A percentile compares a stretch with the other conserved stretches of the same genome.
phyloP scores from a whole-genome alignment of 768 basidiomycete genomes.

The Gautieria morchelliformis region DNA sequence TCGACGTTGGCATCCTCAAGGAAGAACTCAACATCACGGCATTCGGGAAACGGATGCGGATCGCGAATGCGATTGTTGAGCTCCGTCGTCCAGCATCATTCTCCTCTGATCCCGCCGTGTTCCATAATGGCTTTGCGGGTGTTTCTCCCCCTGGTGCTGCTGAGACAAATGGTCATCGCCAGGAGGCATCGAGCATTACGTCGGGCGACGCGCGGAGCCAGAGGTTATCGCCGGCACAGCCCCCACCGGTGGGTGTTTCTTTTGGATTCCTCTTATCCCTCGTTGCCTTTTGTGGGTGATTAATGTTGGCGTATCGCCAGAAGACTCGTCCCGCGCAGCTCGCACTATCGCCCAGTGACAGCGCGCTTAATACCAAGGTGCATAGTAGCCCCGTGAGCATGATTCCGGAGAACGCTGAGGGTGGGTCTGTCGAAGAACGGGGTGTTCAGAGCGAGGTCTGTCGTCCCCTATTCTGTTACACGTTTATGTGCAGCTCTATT shows the following conservation, averaged over 20 bases:
- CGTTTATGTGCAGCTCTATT: neutral
- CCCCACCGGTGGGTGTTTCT: neutral
- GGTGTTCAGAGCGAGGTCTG: slow-evolving; percentile 57
- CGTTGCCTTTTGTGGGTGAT: too few relatives aligned
- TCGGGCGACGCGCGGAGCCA: neutral
- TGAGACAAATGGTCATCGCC: too few relatives aligned
- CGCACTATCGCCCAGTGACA: slow-evolving; percentile 45
- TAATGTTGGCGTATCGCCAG: slow-evolving; percentile 10
- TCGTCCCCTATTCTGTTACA: slow-evolving; percentile 16
- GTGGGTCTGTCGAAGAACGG: slow-evolving; percentile 42
- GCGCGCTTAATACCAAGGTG: slow-evolving; percentile 38
- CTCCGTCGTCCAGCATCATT: slow-evolving; percentile 52
- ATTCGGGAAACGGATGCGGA: slow-evolving; percentile 89
- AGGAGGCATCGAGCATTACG: neutral
- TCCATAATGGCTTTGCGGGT: neutral
- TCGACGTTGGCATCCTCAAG: slow-evolving; percentile 87
- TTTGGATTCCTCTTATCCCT: too few relatives aligned
- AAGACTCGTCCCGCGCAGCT: slow-evolving; percentile 44
- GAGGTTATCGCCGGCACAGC: neutral
- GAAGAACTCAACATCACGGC: slow-evolving; percentile 86
- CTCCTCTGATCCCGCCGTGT: neutral
- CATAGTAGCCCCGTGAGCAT: slow-evolving; percentile 20
- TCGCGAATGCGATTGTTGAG: slow-evolving; percentile 87
- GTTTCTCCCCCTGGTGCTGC: too few relatives aligned
- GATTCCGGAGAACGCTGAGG: neutral